A percentile compares a stretch with the other conserved stretches of the same genome.
Conservation (phyloP, 257 asterid genomes). For the Solanum habrochaites region DNA sequence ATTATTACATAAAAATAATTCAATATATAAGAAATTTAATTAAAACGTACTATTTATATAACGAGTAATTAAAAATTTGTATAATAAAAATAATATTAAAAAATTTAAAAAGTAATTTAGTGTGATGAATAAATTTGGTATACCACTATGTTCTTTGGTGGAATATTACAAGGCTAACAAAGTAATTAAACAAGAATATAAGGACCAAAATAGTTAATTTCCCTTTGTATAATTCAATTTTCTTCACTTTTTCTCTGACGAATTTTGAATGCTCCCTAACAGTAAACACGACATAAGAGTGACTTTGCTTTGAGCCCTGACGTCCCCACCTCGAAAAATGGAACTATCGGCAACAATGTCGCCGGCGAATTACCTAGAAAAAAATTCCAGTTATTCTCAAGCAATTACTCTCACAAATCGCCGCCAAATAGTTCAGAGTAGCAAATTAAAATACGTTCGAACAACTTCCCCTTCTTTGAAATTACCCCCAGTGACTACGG, state of each 20-base stretch:
- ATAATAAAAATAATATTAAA: too few species aligned
- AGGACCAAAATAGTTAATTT: neutral
- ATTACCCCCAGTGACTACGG: neutral
- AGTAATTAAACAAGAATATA: neutral
- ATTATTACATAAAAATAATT: too few species aligned
- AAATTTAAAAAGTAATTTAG: too few species aligned
- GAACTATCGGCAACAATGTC: conserved; percentile 3
- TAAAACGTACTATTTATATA: too few species aligned
- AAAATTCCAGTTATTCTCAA: neutral
- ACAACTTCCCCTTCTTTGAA: neutral
- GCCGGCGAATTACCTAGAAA: neutral
- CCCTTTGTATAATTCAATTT: neutral
- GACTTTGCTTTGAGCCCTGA: neutral
- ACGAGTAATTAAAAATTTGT: too few species aligned
- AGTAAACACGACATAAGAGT: neutral
- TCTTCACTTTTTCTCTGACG: neutral
- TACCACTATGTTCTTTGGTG: too few species aligned
- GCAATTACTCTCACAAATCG: neutral
- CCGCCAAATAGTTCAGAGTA: neutral
- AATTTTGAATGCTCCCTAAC: neutral
- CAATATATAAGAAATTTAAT: too few species aligned
- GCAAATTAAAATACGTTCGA: neutral
- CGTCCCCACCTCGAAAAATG: neutral
- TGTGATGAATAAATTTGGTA: too few species aligned
- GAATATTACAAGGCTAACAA: neutral